phyloP scores from a whole-genome alignment of 2,329 filamentous ascomycete species.

The Curvularia sp. region DNA sequence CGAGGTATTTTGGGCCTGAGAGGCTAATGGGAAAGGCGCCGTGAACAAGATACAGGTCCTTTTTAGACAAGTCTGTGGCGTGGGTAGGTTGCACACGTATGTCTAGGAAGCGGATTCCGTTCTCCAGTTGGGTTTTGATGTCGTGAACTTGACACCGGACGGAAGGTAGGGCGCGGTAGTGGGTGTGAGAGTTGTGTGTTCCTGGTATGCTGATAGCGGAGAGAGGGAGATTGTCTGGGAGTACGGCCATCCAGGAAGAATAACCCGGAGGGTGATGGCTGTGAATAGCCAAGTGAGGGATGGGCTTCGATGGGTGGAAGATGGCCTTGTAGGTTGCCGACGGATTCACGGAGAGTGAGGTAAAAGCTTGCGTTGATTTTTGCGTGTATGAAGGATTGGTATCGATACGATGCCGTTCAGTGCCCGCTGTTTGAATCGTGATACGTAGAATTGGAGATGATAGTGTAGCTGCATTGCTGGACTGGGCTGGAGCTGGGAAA shows the following conservation, averaged over 20 bases:
- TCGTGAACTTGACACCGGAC: constrained; percentile 90
- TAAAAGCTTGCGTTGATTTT: constrained; percentile 48
- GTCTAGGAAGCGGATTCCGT: constrained; percentile 94
- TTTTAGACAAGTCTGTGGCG: constrained; percentile 64
- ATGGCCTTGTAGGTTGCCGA: constrained; percentile 52
- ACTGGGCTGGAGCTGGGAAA: constrained; percentile 51
- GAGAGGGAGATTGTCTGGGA: constrained; percentile 75
- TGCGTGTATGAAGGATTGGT: constrained; percentile 63
- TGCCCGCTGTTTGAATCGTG: constrained; percentile 68
- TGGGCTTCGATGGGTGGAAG: constrained; percentile 55
- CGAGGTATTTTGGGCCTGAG: constrained; percentile 80
- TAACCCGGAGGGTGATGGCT: constrained; percentile 54
- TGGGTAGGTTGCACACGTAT: constrained; percentile 76
- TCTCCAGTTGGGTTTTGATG: constrained; percentile 78
- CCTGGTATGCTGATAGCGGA: constrained; percentile 88
- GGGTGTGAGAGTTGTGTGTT: constrained; percentile 93
- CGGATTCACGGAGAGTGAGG: constrained; percentile 50
- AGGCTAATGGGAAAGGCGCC: constrained; percentile 87
- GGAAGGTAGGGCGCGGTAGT: constrained; percentile 82
- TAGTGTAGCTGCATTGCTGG: constrained; percentile 1
- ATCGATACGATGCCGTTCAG: constrained; percentile 74
- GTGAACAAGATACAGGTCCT: constrained; percentile 83
- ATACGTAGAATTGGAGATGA: constrained; percentile 71
- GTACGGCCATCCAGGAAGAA: constrained; percentile 83
- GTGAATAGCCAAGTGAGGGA: constrained; percentile 42